Conservation (phyloP, 306 rosid species). For the Quercus gilva region DNA sequence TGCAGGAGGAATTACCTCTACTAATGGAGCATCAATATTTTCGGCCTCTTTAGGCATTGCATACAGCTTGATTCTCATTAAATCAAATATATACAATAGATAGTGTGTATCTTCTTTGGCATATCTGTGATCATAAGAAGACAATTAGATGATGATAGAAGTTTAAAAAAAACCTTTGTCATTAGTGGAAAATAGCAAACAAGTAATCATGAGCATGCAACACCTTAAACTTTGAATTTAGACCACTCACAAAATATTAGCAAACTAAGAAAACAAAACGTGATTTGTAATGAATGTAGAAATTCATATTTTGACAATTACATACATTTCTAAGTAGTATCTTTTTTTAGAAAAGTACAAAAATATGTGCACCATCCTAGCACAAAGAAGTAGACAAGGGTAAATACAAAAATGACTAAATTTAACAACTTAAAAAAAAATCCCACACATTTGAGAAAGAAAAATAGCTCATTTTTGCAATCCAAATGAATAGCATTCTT, state of each 20-base stretch:
- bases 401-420: too few species aligned
- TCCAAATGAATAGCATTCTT: too few species aligned
- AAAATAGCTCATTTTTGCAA: too few species aligned
- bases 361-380: too few species aligned
- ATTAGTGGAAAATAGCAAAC: background rate
- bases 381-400: too few species aligned
- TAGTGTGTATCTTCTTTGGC: conserved; percentile 98
- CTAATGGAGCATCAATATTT: conserved; percentile 52
- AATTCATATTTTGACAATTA: background rate
- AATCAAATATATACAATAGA: conserved; percentile 73
- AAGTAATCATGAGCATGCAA: conserved; percentile 16
- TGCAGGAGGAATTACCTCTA: conserved; percentile 59
- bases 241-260: background rate
- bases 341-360: too few species aligned
- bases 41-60: conserved; percentile 53
- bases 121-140: conserved; percentile 59
- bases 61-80: conserved; percentile 63
- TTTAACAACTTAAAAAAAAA: too few species aligned
- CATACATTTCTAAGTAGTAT: background rate
- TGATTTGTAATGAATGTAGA: background rate
- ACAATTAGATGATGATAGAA: conserved; percentile 18
- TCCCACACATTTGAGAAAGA: too few species aligned
- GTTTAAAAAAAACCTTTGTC: background rate
- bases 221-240: background rate
- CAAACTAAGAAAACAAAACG: background rate